Evolutionary conservation across 371 early-diverging fungal genomes (phyloP).

Genomic region (Apophysomyces elegans): DNA sequence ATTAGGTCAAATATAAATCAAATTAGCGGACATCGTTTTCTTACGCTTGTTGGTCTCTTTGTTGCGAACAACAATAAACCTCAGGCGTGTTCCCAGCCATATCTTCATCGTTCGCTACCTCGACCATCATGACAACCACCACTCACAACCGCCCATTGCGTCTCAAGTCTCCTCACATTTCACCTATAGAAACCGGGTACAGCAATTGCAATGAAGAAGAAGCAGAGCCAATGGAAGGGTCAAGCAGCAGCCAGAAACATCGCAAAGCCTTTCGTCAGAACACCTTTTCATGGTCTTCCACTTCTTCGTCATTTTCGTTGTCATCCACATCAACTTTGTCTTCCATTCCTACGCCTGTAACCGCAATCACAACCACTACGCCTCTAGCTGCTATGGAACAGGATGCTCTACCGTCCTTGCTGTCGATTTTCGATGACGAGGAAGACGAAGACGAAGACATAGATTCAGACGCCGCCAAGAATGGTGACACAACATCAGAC

Average conservation of each 20-base stretch:
- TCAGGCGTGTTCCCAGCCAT: neutral
- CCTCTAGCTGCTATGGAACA: neutral
- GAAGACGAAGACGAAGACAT: slow-evolving; percentile 16
- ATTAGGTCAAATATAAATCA: slow-evolving; percentile 10
- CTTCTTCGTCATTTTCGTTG: slow-evolving; percentile 14
- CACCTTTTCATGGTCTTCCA: slow-evolving; percentile 16
- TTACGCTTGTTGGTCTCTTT: neutral
- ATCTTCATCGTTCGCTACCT: neutral
- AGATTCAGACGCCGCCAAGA: slow-evolving; percentile 9
- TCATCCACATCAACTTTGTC: slow-evolving; percentile 11
- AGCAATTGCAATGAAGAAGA: neutral
- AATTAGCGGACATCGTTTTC: neutral
- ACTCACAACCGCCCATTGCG: neutral
- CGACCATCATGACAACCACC: neutral
- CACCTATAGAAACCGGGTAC: neutral
- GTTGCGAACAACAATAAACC: slow-evolving; percentile 1
- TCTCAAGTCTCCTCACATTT: neutral
- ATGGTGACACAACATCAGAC: slow-evolving; percentile 1
- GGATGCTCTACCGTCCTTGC: neutral
- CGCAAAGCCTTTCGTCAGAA: slow-evolving; percentile 3
- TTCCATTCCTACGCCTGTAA: slow-evolving; percentile 14
- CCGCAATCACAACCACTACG: slow-evolving; percentile 15
- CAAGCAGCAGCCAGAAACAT: neutral
- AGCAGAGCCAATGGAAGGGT: neutral
- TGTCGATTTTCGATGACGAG: slow-evolving; percentile 8